These are phyloP conservation scores for Iberis pinnata DNA, from an alignment of 345 rosid genomes.

Conservation along the genomic window DNA sequence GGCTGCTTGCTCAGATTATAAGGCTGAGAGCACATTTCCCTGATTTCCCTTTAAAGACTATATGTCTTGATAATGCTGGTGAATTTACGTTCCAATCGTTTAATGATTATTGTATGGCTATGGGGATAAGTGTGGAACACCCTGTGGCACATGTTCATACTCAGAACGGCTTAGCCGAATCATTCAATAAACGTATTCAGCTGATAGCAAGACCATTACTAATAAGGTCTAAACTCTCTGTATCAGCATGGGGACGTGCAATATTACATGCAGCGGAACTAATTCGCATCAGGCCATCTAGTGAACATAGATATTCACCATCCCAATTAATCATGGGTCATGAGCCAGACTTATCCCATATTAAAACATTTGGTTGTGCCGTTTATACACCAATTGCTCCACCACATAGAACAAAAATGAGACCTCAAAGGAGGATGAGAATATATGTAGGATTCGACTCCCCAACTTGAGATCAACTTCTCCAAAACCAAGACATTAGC, in stretches of 20 bases:
- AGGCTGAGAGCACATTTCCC: background rate
- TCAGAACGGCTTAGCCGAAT: background rate
- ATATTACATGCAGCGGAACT: background rate
- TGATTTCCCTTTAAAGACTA: background rate
- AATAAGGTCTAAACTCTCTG: background rate
- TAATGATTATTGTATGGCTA: background rate
- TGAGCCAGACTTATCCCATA: background rate
- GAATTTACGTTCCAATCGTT: background rate
- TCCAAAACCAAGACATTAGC: too few species aligned
- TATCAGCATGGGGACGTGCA: background rate
- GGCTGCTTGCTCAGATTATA: background rate
- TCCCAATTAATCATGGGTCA: background rate
- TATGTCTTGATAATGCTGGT: background rate
- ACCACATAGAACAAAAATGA: background rate
- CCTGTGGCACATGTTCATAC: background rate
- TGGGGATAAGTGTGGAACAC: background rate
- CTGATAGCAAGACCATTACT: background rate
- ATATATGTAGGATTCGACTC: background rate
- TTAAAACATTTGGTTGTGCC: background rate
- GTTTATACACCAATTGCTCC: background rate
- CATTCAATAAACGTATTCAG: background rate
- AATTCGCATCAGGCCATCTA: background rate
- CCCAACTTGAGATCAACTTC: too few species aligned
- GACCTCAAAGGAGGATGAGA: background rate
- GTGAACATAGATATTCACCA: background rate